Conservation (phyloP, 176 grass and related monocot species). For the Eremochloa ophiuroides region DNA sequence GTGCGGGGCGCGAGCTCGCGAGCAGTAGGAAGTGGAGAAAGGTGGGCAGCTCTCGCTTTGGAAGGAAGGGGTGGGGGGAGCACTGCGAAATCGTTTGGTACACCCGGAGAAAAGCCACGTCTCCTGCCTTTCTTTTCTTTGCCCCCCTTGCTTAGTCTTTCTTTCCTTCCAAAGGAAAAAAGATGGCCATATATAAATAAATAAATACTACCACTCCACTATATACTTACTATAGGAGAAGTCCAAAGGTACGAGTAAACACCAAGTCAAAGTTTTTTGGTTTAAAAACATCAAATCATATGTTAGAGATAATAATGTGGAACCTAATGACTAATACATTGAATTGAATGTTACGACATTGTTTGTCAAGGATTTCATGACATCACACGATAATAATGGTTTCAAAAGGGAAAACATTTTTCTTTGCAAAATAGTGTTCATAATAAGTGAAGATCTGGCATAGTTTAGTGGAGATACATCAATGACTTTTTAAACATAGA, state of each 20-base stretch:
- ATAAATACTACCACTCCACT: too few species aligned
- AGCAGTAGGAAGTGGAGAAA: conserved; percentile 14
- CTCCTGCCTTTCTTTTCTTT: background rate
- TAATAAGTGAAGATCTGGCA: background rate
- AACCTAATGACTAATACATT: background rate
- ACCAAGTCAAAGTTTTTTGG: background rate
- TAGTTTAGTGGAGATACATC: background rate
- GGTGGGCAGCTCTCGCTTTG: conserved; percentile 15
- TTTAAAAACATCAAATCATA: background rate
- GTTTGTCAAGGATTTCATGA: too few species aligned
- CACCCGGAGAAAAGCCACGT: background rate
- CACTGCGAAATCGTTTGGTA: background rate
- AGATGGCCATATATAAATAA: background rate
- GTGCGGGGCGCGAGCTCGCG: background rate
- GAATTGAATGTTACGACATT: too few species aligned
- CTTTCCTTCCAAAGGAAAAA: background rate
- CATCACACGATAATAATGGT: too few species aligned
- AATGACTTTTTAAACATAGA: background rate
- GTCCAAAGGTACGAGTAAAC: background rate
- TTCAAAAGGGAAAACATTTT: too few species aligned
- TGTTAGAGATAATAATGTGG: too few species aligned
- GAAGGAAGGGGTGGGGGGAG: background rate
- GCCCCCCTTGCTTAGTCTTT: background rate
- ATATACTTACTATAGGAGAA: background rate
- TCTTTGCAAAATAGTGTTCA: background rate